These are phyloP conservation scores for Talaromyces sp. DNA, from an alignment of 2,329 filamentous ascomycete genomes.

Conservation along the genomic window DNA sequence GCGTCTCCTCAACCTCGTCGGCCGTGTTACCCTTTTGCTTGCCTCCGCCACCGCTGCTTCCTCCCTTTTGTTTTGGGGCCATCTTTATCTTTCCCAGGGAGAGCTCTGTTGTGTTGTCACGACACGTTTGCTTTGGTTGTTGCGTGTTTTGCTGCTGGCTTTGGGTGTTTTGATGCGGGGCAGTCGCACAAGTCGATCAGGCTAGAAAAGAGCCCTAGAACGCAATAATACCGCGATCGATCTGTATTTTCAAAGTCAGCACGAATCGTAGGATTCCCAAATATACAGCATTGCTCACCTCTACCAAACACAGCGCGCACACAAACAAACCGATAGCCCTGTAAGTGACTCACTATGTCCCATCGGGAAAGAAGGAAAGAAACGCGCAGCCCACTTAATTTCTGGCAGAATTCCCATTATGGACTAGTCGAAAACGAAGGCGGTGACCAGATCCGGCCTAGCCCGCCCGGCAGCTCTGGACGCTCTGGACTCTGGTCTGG, in stretches of 20 bases:
- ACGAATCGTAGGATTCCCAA: background rate
- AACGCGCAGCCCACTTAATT: background rate
- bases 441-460: background rate
- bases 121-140: background rate
- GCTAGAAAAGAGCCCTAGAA: background rate
- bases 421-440: background rate
- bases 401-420: background rate
- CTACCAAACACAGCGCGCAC: background rate
- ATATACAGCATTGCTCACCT: background rate
- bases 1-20: constrained; percentile 57
- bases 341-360: background rate
- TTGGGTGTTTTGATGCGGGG: background rate
- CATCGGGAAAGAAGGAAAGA: background rate
- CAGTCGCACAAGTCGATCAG: background rate
- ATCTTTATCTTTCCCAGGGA: constrained; percentile 16
- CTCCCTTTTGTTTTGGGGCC: constrained; percentile 30
- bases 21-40: constrained; percentile 39
- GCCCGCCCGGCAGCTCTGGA: background rate
- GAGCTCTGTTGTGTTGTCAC: background rate
- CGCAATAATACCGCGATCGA: background rate
- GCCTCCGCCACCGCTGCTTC: constrained; percentile 19
- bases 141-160: background rate
- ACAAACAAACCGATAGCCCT: background rate
- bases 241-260: background rate
- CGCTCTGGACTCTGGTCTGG: background rate